Evolutionary conservation across 108 stramenopile species (phyloP).

Genomic region (Fragilariopsis cylindrus): DNA sequence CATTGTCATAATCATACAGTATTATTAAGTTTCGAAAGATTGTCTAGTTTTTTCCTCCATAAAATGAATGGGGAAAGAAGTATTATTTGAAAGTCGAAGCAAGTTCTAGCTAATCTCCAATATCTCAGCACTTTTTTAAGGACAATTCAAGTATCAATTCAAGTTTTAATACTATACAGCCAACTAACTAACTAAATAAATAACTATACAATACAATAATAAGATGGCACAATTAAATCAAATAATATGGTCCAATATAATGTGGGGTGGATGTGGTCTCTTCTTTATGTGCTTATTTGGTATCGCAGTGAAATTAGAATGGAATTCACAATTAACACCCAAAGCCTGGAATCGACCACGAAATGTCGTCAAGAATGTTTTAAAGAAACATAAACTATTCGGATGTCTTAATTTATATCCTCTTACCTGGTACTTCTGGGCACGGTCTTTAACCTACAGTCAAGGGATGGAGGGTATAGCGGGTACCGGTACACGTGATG

Average conservation of each 20-base stretch:
- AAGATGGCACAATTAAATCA: conserved; percentile 14
- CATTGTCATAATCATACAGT: too few relatives aligned
- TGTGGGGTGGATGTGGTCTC: not conserved
- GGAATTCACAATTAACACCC: conserved; percentile 53
- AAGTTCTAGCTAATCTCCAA: too few relatives aligned
- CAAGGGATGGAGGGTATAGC: conserved; percentile 63
- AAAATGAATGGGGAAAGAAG: too few relatives aligned
- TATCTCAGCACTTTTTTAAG: too few relatives aligned
- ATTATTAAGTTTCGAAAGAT: too few relatives aligned
- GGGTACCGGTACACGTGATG: conserved; percentile 67
- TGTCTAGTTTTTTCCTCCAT: too few relatives aligned
- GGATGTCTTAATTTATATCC: conserved; percentile 27
- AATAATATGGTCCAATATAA: conserved; percentile 13
- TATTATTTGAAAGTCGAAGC: too few relatives aligned
- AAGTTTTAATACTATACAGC: too few relatives aligned
- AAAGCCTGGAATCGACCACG: conserved; percentile 53
- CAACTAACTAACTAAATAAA: not conserved
- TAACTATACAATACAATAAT: not conserved
- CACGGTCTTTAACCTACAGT: conserved; percentile 50
- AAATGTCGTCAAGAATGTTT: conserved; percentile 44
- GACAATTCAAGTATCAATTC: too few relatives aligned
- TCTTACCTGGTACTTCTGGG: conserved; percentile 53
- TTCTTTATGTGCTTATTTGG: conserved; percentile 51
- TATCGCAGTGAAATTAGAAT: conserved; percentile 46
- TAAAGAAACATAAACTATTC: conserved; percentile 27